phyloP scores from a whole-genome alignment of 2,329 filamentous ascomycete genomes.

The Ophiostoma fasciatum region DNA sequence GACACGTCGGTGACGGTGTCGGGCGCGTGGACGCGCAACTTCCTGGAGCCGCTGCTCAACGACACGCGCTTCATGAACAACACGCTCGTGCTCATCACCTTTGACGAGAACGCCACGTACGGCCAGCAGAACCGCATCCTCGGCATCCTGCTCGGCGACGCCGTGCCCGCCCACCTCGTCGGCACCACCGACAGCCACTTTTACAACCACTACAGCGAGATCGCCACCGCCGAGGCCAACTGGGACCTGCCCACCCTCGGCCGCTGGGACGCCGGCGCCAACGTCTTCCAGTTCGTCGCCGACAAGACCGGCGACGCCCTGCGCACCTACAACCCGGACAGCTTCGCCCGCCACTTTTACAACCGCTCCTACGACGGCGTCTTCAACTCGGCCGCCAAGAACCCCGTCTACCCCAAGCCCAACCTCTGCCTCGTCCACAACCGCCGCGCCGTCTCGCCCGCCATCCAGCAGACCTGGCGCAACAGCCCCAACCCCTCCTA shows the following conservation, averaged over 20 bases:
- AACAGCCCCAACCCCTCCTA: slow-evolving; percentile 14
- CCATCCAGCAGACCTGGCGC: slow-evolving; percentile 13
- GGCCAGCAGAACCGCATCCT: slow-evolving; percentile 52
- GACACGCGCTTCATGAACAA: slow-evolving; percentile 60
- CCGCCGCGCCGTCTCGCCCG: slow-evolving; percentile 13
- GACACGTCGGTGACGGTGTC: slow-evolving; percentile 57
- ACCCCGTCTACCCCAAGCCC: slow-evolving; percentile 16
- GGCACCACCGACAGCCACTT: slow-evolving; percentile 55
- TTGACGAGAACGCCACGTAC: slow-evolving; percentile 66
- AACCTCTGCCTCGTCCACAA: slow-evolving; percentile 15
- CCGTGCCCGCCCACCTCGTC: slow-evolving; percentile 46
- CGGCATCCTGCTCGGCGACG: slow-evolving; percentile 58
- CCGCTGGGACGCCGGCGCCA: slow-evolving; percentile 58
- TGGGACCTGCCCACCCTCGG: slow-evolving; percentile 56
- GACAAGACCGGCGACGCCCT: slow-evolving; percentile 42
- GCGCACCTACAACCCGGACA: slow-evolving; percentile 9
- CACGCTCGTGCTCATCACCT: slow-evolving; percentile 62
- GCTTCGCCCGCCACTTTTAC: slow-evolving; percentile 11
- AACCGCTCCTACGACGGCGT: slow-evolving; percentile 19
- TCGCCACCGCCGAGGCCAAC: slow-evolving; percentile 54
- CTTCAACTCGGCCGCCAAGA: slow-evolving; percentile 12
- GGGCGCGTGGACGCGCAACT: slow-evolving; percentile 50
- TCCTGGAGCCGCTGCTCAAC: slow-evolving; percentile 54
- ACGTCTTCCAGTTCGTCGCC: slow-evolving; percentile 49
- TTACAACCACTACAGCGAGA: slow-evolving; percentile 59